Evolutionary conservation across 2,329 filamentous ascomycete species (phyloP).

Genomic region (Colletotrichum sp.): DNA sequence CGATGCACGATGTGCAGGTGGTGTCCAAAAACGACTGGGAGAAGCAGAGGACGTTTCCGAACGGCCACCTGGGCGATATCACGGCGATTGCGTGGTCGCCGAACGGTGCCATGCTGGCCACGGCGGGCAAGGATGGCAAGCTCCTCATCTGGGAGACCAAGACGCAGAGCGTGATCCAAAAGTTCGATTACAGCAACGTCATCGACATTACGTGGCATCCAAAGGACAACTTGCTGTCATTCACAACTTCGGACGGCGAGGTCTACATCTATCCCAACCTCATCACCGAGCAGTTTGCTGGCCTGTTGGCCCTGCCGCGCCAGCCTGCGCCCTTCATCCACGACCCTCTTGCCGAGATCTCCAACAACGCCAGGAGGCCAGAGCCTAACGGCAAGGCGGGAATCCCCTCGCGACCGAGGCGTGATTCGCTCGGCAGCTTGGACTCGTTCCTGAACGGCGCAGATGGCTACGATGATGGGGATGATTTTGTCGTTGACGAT

Average conservation of each 20-base stretch:
- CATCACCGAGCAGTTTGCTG: conserved; percentile 61
- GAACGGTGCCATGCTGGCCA: conserved; percentile 86
- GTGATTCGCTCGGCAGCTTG: conserved; percentile 75
- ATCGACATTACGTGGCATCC: conserved; percentile 92
- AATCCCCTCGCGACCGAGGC: conserved; percentile 46
- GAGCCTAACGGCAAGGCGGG: conserved; percentile 27
- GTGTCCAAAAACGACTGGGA: conserved; percentile 92
- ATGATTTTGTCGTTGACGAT: conserved; percentile 93
- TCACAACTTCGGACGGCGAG: conserved; percentile 91
- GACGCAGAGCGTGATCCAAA: conserved; percentile 80
- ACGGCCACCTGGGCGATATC: conserved; percentile 83
- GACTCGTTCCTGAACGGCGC: conserved; percentile 79
- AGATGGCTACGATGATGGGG: conserved; percentile 58
- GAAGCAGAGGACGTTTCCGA: conserved; percentile 78
- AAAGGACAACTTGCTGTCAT: conserved; percentile 84
- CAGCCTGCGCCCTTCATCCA: conserved; percentile 88
- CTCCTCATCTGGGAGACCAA: conserved; percentile 88
- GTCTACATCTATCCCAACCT: conserved; percentile 87
- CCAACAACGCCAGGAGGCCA: conserved; percentile 66
- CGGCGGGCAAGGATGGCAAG: conserved; percentile 71
- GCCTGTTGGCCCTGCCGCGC: conserved; percentile 59
- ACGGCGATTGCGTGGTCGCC: conserved; percentile 92
- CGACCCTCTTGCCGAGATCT: conserved; percentile 74
- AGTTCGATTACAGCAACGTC: conserved; percentile 82
- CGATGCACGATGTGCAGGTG: conserved; percentile 82